These are phyloP conservation scores for Rheum nobile DNA, from an alignment of 148 eudicot species.

Conservation along the genomic window DNA sequence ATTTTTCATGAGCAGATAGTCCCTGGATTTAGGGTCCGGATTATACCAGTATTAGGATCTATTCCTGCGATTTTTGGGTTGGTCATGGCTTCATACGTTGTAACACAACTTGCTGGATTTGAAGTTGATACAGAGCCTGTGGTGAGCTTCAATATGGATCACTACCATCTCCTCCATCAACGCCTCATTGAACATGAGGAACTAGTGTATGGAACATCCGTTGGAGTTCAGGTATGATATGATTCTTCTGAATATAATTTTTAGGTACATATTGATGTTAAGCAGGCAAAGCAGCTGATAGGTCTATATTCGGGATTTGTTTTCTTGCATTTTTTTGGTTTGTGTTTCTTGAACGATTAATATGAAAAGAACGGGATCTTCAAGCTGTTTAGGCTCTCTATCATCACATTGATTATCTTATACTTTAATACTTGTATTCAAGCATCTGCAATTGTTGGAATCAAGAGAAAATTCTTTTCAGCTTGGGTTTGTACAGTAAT, in stretches of 20 bases:
- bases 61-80: slow-evolving; percentile 97
- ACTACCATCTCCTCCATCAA: slow-evolving; percentile 73
- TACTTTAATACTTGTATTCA: neutral
- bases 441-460: neutral
- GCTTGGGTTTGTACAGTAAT: neutral
- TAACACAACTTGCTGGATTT: slow-evolving; percentile 73
- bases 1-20: slow-evolving; percentile 50
- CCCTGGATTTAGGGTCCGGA: slow-evolving; percentile 95
- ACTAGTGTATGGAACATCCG: slow-evolving; percentile 61
- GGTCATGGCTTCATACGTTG: slow-evolving; percentile 89
- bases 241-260: neutral
- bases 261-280: neutral
- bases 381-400: neutral
- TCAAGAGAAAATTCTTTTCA: neutral
- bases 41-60: slow-evolving; percentile 90
- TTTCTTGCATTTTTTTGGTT: neutral
- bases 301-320: neutral
- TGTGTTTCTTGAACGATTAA: neutral
- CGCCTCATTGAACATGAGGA: slow-evolving; percentile 98
- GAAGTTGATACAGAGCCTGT: slow-evolving; percentile 83
- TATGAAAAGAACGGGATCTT: neutral
- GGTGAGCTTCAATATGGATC: slow-evolving; percentile 83
- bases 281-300: neutral
- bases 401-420: neutral
- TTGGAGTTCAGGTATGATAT: slow-evolving; percentile 60